Evolutionary conservation across 371 early-diverging fungal genomes (phyloP), one percentile per base, ranked within the genome.

Genomic region (Rhizopus microsporus): DNA sequence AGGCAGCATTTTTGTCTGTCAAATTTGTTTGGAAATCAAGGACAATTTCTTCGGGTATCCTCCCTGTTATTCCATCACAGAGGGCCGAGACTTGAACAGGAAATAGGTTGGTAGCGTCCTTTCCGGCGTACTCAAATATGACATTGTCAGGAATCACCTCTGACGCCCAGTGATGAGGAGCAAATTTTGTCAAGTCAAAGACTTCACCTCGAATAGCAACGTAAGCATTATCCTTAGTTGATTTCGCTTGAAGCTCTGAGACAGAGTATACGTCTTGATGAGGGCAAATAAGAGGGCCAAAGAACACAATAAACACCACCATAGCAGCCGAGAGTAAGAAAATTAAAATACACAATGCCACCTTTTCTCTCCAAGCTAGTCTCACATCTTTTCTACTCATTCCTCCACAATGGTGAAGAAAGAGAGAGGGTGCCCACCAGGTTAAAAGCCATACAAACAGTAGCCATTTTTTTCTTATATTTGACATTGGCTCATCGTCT

Each of bases 321-420:
- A 93, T 85, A 42, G 82, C 61, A 12, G 81, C 75, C 51, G 88
- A 91, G 60, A 90, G 59, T 29, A 91, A 60, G 44, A 88, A 72
- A 58, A 96, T 93, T 44, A 95, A 62, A 56, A 90, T 65, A 62
- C 92, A 93, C 12, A 96, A 80, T 0, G 94, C 87, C 4, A 95
- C 84, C 75, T 96, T 94, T 69, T 95, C 96, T 53, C 94, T 81
- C 96, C 96, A 96, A 4, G 96, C 94, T 60, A 92, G 78, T 31
- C 87, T 86, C 46, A 91, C 83, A 67, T 95, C 94, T 33, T 68
- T 68, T 9, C 82, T 78, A 56, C 80, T 79, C 83, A 92, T 89
- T 35, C 82, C 77, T 57, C 87, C 90, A 65, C 86, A 79, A 38
- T 71, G 64, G 29, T 60, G 55, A 45, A 92, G 62, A 35, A 75